Evolutionary conservation across 768 basidiomycete genomes (phyloP).

Genomic region (Aureoboletus auriporus): DNA sequence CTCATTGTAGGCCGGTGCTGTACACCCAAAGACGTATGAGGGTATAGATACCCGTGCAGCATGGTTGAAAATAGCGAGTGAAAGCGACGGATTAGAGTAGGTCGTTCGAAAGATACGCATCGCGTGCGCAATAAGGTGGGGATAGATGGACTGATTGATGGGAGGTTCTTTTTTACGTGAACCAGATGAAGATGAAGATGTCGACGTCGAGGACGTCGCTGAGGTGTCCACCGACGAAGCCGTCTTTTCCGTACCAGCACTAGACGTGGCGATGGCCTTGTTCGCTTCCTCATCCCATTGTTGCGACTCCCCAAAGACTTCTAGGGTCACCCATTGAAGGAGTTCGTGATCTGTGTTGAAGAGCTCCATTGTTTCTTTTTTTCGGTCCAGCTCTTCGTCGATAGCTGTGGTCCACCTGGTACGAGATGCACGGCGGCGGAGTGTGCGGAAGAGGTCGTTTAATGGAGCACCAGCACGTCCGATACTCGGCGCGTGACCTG

Average conservation of each 20-base stretch:
- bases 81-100: constrained; percentile 74
- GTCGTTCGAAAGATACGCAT: constrained; percentile 78
- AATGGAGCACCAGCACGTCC: constrained; percentile 21
- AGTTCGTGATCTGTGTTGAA: constrained; percentile 68
- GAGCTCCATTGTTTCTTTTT: constrained; percentile 69
- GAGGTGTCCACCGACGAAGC: background rate
- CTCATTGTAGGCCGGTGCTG: constrained; percentile 85
- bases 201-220: background rate
- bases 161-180: constrained; percentile 19
- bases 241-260: background rate
- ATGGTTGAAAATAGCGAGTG: constrained; percentile 79
- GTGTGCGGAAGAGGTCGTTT: constrained; percentile 50
- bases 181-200: background rate
- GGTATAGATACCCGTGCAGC: constrained; percentile 69
- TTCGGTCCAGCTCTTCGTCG: constrained; percentile 57
- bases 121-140: constrained; percentile 69
- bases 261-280: constrained; percentile 30
- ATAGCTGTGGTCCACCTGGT: constrained; percentile 48
- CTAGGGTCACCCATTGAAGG: constrained; percentile 65
- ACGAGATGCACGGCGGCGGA: constrained; percentile 49
- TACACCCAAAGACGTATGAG: constrained; percentile 88
- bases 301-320: constrained; percentile 62
- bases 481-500: constrained; percentile 14
- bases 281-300: constrained; percentile 46
- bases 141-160: constrained; percentile 64